phyloP scores from a whole-genome alignment of 768 basidiomycete genomes.

The Leccinum olivaceopallidum region DNA sequence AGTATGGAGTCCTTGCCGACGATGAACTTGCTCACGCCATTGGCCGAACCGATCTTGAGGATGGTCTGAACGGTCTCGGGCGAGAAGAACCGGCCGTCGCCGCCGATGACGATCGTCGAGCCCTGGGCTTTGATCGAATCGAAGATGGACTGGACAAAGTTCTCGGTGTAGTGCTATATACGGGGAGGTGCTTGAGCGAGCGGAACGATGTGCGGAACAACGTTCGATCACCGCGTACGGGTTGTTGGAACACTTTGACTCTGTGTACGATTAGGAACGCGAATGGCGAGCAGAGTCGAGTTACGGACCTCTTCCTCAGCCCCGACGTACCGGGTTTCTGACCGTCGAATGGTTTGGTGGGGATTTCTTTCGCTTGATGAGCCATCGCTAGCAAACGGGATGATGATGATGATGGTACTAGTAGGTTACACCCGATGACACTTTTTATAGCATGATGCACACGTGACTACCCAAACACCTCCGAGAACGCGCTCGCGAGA shows the following conservation, averaged over 20 bases:
- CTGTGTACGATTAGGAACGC: conserved; percentile 41
- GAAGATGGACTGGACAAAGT: conserved; percentile 94
- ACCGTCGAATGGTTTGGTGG: conserved; percentile 86
- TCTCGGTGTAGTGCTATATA: conserved; percentile 93
- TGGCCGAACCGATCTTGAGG: conserved; percentile 91
- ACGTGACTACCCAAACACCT: conserved; percentile 56
- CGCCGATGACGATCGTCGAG: conserved; percentile 90
- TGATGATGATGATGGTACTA: too few species aligned
- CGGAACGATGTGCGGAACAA: conserved; percentile 2
- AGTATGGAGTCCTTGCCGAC: conserved; percentile 90
- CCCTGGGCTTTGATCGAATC: conserved; percentile 82
- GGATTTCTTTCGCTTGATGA: conserved; percentile 59
- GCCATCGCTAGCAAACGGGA: conserved; percentile 35
- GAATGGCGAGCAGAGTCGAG: conserved; percentile 18
- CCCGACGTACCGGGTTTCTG: conserved; percentile 99
- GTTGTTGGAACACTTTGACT: conserved; percentile 98
- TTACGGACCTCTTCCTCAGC: conserved; percentile 81
- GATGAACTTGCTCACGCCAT: conserved; percentile 90
- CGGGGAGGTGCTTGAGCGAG: conserved; percentile 21
- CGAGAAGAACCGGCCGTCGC: conserved; percentile 94
- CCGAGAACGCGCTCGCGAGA: conserved; percentile 66
- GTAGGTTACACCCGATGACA: neutral
- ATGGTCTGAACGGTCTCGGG: conserved; percentile 88
- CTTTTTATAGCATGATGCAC: conserved; percentile 1
- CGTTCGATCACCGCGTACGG: conserved; percentile 51